Evolutionary conservation across 2,329 filamentous ascomycete species (phyloP), one percentile per base, ranked within the genome.

Genomic region (Ophiostoma angusticollis): DNA sequence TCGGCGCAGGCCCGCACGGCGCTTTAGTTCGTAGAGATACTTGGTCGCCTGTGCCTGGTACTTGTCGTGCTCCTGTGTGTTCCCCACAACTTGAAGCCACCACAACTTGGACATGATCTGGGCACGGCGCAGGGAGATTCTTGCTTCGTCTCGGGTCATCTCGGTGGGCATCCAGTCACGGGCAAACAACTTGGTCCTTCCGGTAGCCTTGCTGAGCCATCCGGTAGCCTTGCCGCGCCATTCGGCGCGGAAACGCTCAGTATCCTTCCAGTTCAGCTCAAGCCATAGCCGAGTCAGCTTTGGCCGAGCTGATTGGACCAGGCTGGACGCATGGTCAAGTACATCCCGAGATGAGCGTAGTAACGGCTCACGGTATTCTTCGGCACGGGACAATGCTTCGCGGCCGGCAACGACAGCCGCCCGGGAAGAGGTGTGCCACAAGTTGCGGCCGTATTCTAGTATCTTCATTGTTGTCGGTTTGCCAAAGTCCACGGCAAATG

Each of bases 401-500:
- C 50, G 54, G n/a, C 62, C 59, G 8, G 62, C 61, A 28, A 59
- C 58, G 8, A 57, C 58, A 7, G 70, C 51, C 30, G 59, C 60
- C 30, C 63, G 59, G 12, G 63, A 58, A 4, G 69, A 54, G 12
- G 46, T 55, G 28, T 54, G 54, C 27, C 62, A 50, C 7, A 59
- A 41, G n/a, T 60, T 52, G 42, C 59, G 61, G 16, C 65, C 63
- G 7, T 58, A 59, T 40, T 68, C 65, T 6, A 68, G 45, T 12
- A 60, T 62, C 28, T 64, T 61, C 11, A 58, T 59, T 30, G 70
- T 52, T 13, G 62, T 54, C 17, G 63, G 58, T 51, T 58, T 66
- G 33, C 72, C 71, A 53, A 80, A 75, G 52, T 77, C 68, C 22
- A 80, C 57, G 28, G 67, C 64, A 52, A 78, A 72, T 0, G 68